Base-by-base conservation (phyloP, 148 eudicot species). In the Rhododendron griersonianum region DNA sequence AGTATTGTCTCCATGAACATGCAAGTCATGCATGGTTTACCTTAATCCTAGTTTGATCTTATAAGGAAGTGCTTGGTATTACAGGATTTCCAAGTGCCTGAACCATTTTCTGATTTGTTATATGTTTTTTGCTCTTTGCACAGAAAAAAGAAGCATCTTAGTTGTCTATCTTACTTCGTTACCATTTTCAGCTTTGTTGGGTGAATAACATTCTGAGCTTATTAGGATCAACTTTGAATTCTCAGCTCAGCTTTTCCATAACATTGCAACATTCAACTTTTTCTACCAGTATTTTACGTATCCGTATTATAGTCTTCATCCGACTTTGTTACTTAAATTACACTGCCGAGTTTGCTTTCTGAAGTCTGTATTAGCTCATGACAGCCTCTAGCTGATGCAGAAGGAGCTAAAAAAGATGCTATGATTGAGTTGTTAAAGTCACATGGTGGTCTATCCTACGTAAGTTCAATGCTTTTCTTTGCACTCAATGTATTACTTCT, bases 351-450 rank as follows among this genome's bases (percentile, higher is more conserved):
- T 86, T 84, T 81, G 47, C 69, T 51, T 59, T 18, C 81, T 82
- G 48, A 88, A 79, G 77, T 80, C 81, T 82, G 39, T 86, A 5
- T 84, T 30, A 0, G 39, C 39, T 79, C 76, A 79, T 95, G 84
- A 88, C 98, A 97, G 99, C 99, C 99, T 91, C 91, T 95, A 90
- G 99, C 99, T 88, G 99, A 97, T 93, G 98, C 99, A 16, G 99
- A 95, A 90, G 99, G 99, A 92, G 98, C 98, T 71, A 95, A 93
- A 84, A 94, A 94, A 74, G 86, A 83, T 87, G 85, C 87, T 69
- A 93, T 95, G 96, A 91, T 94, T 80, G 99, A 95, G 90, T 88
- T 97, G 85, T 90, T 97, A 67, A 95, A 91, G 87, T 87, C 95
- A 53, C 89, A 93, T 84, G 99, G 99, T 16, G 99, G 99, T 84